Conservation (phyloP, 2,329 filamentous ascomycete genomes). For the Didymella sp. region DNA sequence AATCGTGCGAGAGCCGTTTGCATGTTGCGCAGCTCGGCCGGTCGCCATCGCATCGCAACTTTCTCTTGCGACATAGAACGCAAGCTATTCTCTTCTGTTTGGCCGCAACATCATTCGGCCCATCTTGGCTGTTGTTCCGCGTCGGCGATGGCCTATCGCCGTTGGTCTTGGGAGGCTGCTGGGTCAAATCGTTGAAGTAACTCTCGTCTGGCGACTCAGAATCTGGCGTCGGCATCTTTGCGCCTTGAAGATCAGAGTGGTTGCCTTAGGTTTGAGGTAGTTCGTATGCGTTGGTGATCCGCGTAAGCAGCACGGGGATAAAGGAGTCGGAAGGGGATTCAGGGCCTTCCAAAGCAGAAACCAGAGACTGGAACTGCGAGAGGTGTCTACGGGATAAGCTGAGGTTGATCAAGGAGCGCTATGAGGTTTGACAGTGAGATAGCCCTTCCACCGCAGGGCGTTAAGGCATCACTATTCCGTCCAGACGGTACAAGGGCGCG, state of each 20-base stretch:
- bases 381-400: constrained; percentile 3
- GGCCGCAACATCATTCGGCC: constrained; percentile 52
- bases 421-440: not conserved
- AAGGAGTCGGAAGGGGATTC: not conserved
- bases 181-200: constrained; percentile 65
- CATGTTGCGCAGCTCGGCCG: constrained; percentile 90
- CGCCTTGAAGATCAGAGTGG: not conserved
- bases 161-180: constrained; percentile 45
- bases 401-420: not conserved
- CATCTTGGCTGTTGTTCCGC: constrained; percentile 53
- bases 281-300: constrained; percentile 8
- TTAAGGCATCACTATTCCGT: constrained; percentile 19
- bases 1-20: constrained; percentile 82
- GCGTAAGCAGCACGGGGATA: constrained; percentile 16
- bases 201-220: constrained; percentile 52
- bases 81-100: constrained; percentile 87
- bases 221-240: constrained; percentile 39
- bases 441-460: constrained; percentile 9
- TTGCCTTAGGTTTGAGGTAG: constrained; percentile 10
- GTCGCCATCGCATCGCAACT: constrained; percentile 85
- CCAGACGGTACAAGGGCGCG: not conserved
- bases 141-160: constrained; percentile 39
- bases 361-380: too few species aligned
- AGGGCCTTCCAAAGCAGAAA: too few species aligned
- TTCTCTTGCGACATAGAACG: constrained; percentile 90